Evolutionary conservation across 2,329 filamentous ascomycete species (phyloP).

Genomic region (Aspergillus ochraceus): DNA sequence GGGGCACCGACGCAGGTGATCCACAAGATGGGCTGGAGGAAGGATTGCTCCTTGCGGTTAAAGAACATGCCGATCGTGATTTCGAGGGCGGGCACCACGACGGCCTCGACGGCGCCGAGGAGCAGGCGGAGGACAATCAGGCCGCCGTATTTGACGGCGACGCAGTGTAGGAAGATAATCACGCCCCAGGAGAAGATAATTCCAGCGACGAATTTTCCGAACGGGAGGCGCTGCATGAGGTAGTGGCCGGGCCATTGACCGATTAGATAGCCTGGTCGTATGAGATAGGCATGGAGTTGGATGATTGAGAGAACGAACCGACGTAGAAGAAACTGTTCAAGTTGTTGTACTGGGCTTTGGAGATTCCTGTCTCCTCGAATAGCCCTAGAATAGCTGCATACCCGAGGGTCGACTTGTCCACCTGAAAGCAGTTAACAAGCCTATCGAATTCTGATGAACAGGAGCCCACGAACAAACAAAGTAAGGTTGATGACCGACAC

Average conservation of each 20-base stretch:
- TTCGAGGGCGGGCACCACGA: background rate
- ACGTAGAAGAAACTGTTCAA: background rate
- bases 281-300: background rate
- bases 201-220: background rate
- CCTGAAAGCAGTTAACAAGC: background rate
- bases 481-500: background rate
- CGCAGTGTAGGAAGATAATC: background rate
- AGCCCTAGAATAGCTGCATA: background rate
- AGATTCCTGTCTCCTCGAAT: background rate
- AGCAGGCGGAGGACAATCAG: background rate
- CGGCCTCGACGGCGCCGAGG: background rate
- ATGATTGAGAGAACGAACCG: background rate
- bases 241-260: conserved; percentile 5
- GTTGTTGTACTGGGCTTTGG: background rate
- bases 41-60: background rate
- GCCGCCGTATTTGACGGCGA: background rate
- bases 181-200: background rate
- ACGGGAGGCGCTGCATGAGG: conserved; percentile 2
- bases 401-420: background rate
- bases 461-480: background rate
- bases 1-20: background rate
- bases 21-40: background rate
- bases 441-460: too few species aligned
- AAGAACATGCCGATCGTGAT: background rate
- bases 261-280: background rate